Base-by-base conservation (phyloP, 2,329 filamentous ascomycete species). In the Monascus ruber region DNA sequence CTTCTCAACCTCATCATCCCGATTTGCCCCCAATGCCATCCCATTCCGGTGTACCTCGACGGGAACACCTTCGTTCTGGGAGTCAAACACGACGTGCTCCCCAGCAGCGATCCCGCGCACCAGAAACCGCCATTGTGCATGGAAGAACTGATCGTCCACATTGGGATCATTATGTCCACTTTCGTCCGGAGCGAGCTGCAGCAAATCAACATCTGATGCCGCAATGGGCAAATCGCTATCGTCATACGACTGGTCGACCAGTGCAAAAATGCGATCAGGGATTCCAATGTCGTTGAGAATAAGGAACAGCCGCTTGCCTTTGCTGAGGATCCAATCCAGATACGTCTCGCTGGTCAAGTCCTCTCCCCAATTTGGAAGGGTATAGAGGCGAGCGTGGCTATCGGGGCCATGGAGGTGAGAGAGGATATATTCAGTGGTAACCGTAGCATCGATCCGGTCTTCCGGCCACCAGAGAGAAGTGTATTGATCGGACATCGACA, bases 271-370 rank as follows among this genome's bases (percentile, higher is more conserved):
- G 43, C 74, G 72, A 46, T 77, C 74, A n/a, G 76, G 71, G n/a
- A 76, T 70, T 6, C 73, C 74, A 40, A 77, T 69, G 40, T 76
- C 71, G 35, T 68, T 65, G 25, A 80, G 63, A 17, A 77, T 74
- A 27, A 80, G 64, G 47, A 79, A 80, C 9, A 79, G 56, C 28
- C 75, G 68, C 42, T 70, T 68, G 4, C 74, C 73, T 42, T 71
- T 70, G 39, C 71, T 65, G 27, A 80, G 59, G 38, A 80, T 79
- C 74, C 75, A 79, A 53, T 79, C 76, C 49, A 79, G 69, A 47
- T 80, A 80, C 3, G 64, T 68, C 46, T 68, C 64, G 37, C 64
- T 65, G 24, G 66, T 69, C 39, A 69, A 42, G 7, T 63, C 65
- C 36, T 68, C 65, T 3, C 65, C 66, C 56, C 64, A 67, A 10